These are phyloP conservation scores for Diaporthe sp. DNA, from an alignment of 2,329 filamentous ascomycete genomes.

Conservation along the genomic window DNA sequence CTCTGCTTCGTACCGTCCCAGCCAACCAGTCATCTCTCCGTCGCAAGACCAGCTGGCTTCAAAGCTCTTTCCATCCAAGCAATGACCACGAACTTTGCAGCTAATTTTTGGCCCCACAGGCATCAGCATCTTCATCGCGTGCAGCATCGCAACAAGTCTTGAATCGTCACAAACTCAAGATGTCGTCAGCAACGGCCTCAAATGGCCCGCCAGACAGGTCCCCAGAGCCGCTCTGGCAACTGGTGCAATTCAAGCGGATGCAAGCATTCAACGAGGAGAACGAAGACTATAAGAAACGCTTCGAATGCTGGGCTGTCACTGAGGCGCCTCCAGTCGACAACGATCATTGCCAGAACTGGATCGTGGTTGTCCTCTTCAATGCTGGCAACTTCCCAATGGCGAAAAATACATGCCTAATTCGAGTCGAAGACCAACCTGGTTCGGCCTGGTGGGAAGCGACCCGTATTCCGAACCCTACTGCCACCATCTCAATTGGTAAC, in stretches of 20 bases:
- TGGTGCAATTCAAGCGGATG: background rate
- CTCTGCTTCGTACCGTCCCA: background rate
- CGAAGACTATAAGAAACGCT: background rate
- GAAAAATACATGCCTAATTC: background rate
- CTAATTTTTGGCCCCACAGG: background rate
- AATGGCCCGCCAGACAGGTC: background rate
- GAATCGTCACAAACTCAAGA: background rate
- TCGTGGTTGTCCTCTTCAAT: background rate
- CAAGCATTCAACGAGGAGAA: background rate
- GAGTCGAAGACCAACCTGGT: background rate
- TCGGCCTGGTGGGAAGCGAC: background rate
- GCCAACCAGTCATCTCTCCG: background rate
- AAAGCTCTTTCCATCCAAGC: background rate
- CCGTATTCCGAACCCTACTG: background rate
- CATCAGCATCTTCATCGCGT: too few species aligned
- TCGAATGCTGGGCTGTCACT: background rate
- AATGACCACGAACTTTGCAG: background rate
- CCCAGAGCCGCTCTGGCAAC: background rate
- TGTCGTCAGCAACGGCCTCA: accelerated
- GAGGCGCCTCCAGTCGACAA: background rate
- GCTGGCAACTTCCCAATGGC: background rate
- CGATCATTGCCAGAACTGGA: background rate
- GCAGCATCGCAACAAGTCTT: background rate
- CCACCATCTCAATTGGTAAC: background rate
- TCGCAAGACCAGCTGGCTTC: background rate